These are phyloP conservation scores for Erigeron canadensis DNA, from an alignment of 129 eudicot species.

Conservation along the genomic window DNA sequence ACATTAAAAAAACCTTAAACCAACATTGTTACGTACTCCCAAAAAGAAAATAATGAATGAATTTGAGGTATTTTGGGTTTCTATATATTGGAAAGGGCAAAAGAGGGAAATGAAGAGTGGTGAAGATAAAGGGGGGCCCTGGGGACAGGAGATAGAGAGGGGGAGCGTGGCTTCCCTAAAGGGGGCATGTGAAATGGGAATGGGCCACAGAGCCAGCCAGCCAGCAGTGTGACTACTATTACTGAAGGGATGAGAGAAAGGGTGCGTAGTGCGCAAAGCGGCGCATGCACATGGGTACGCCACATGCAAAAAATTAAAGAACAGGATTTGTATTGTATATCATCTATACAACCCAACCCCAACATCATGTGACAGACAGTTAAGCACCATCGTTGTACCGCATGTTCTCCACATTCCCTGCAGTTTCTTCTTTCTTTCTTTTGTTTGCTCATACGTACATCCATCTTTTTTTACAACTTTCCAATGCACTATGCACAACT, in stretches of 20 bases:
- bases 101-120: not conserved
- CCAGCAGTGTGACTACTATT: too few relatives aligned
- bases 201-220: slow-evolving; percentile 41
- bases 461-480: not conserved
- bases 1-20: too few relatives aligned
- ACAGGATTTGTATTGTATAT: not conserved
- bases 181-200: slow-evolving; percentile 74
- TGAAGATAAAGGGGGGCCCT: not conserved
- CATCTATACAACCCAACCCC: too few relatives aligned
- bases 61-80: too few relatives aligned
- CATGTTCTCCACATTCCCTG: slow-evolving; percentile 94
- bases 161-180: slow-evolving; percentile 41
- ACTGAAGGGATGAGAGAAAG: too few relatives aligned
- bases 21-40: not conserved
- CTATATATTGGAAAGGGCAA: too few relatives aligned
- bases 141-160: too few relatives aligned
- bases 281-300: slow-evolving; percentile 51
- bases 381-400: slow-evolving; percentile 60
- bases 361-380: slow-evolving; percentile 85
- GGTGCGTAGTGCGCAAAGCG: slow-evolving; percentile 59
- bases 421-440: slow-evolving; percentile 44
- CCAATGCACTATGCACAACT: not conserved
- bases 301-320: slow-evolving; percentile 53
- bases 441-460: slow-evolving; percentile 12
- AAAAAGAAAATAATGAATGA: not conserved